Percentiles rank a stretch among this genome's conserved stretches.
phyloP scores from a whole-genome alignment of 192 early-diverging fungal genomes.

The Entomortierella parvispora region DNA sequence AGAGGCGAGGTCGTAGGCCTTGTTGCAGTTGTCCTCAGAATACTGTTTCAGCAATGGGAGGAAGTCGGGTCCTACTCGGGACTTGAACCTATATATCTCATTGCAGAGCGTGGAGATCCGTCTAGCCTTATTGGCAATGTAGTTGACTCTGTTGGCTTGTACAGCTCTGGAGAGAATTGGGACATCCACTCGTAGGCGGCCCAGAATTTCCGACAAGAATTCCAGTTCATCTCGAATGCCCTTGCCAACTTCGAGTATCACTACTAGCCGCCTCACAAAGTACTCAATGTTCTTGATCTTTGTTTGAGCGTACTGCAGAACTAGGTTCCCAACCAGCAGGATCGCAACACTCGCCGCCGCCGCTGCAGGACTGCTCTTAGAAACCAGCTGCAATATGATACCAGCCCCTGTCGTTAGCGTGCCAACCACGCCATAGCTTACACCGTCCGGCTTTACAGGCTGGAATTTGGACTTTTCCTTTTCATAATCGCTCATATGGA shows the following conservation, averaged over 20 bases:
- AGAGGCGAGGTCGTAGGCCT: background rate
- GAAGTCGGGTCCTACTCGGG: constrained; percentile 9
- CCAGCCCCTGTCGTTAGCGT: constrained; percentile 10
- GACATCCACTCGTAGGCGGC: constrained; percentile 4
- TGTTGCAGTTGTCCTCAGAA: constrained; percentile 3
- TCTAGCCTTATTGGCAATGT: background rate
- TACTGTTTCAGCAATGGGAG: constrained; percentile 7
- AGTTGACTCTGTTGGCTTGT: constrained; percentile 6
- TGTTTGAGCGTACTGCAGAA: constrained; percentile 9
- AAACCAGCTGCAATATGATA: constrained; percentile 7
- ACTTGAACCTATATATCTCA: constrained; percentile 10
- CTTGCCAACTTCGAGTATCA: background rate
- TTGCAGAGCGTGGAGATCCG: constrained; percentile 2
- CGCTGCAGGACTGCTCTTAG: constrained; percentile 1
- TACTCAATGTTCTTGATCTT: constrained; percentile 8
- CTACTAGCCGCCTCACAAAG: background rate
- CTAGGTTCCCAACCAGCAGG: constrained; percentile 1
- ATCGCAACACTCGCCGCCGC: background rate
- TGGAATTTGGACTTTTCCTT: constrained; percentile 12
- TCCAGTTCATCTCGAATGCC: constrained; percentile 6
- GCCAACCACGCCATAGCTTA: constrained; percentile 4
- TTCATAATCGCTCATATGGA: constrained; percentile 11
- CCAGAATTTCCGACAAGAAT: constrained; percentile 3
- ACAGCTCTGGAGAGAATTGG: constrained; percentile 5
- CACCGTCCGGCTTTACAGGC: constrained; percentile 7